Base-by-base conservation (phyloP, 2,329 filamentous ascomycete species). In the Didymella pinodella region DNA sequence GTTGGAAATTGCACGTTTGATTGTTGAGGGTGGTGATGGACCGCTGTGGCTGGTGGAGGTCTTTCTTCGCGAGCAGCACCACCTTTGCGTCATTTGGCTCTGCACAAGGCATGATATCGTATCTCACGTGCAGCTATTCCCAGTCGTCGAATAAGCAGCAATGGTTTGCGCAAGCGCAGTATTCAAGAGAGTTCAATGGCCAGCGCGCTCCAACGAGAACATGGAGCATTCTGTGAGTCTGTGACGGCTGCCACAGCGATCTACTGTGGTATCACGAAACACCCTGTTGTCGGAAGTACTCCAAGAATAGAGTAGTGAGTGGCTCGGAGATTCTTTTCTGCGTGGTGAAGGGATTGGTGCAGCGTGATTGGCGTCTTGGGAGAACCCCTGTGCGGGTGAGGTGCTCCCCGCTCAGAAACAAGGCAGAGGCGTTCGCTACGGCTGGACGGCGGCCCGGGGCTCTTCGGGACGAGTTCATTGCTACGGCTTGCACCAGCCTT, bases 251-350 rank as follows among this genome's bases (percentile, higher is more conserved):
- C 40, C 53, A 40, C 8, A 46, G 31, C 28, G 50, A 54, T 54
- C 49, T 49, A 44, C 46, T 47, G 41, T 3, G n/a, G 41, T 3
- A 12, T 50, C 40, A 46, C 56, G 56, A 59, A 54, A 59, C 56
- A 54, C 26, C 16, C 18, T 54, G 53, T 20, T 54, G 56, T 50
- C 55, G 55, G 52, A 61, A 55, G 50, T 36, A 31, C 46, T 59
- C 53, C 59, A 58, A 58, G 51, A 56, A 62, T 58, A 58, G 51
- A 56, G 61, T 58, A 60, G 59, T 32, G 62, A 61, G 52, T 50
- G 45, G 59, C 43, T 54, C 57, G 52, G 61, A 34, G 31, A 47
- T 63, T 66, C 59, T 58, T 61, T 62, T 50, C 43, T 61, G 56
- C 62, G 61, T 50, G 45, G 18, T 53, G 48, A 28, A 29, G 14